Base-by-base conservation (phyloP, 495 filamentous ascomycete species). In the Penicillium lividum region DNA sequence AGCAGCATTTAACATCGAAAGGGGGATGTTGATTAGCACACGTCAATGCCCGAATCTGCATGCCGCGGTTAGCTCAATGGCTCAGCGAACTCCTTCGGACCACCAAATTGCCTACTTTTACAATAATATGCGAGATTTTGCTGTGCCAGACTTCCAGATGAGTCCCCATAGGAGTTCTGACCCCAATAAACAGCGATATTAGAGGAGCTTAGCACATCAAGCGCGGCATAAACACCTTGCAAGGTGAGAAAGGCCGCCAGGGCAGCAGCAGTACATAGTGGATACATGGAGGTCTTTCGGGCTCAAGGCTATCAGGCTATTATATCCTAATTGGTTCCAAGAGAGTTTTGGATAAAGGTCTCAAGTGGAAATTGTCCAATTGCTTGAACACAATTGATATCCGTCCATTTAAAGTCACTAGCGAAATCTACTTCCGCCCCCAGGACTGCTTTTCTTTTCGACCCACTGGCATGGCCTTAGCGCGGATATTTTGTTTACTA, bases 101-200 rank as follows among this genome's bases (percentile, higher is more conserved):
- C 46, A 2, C 9, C n/a, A n/a, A 38, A 25, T 16, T 25, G 68
- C 77, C 76, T 65, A 85, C 84, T 81, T 54, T 81, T 66, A 61
- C 86, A 88, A 68, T 88, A 89, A 49, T 77, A 65, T 6, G 75
- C 68, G 9, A 89, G 67, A n/a, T 79, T 71, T 44, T 82, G 73
- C 67, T 89, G 86, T 7, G 71, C 73, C 22, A 40, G 36, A 15
- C 77, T 56, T 28, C 66, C 62, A 52, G 76, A 78, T n/a, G 64
- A 68, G 18, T 69, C 74, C 46, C 72, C 73, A 43, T 69, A 75
- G 0, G 86, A 88, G 65, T 86, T 87, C 58, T 88, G 84, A 13
- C 76, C 86, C 86, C 86, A 89, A 63, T 89, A 89, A 7, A 87
- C 73, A 29, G 77, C 82, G 52, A 87, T 59, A 64, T 86, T 89